phyloP scores from a whole-genome alignment of 345 rosid genomes.

The Arabis alpina region DNA sequence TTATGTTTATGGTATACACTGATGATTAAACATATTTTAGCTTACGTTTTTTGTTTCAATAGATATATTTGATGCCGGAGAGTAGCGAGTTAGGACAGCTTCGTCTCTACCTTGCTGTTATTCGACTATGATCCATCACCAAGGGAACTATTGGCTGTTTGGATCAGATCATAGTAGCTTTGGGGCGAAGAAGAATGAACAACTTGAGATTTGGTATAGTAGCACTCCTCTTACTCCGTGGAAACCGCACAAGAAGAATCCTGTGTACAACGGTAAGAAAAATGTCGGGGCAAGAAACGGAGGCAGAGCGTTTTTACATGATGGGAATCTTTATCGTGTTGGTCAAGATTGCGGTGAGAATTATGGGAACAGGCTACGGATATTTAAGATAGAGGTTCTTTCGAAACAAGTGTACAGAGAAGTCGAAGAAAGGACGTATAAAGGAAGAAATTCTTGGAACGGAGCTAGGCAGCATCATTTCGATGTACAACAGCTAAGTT shows the following conservation, averaged over 20 bases:
- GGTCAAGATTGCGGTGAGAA: constrained; percentile 96
- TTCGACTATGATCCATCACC: constrained; percentile 59
- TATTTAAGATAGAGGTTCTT: constrained; percentile 70
- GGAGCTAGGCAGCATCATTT: constrained; percentile 86
- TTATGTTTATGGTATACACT: too few species aligned
- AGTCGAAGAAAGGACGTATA: constrained; percentile 59
- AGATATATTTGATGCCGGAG: constrained; percentile 99
- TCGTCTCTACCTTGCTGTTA: constrained; percentile 75
- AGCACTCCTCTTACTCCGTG: constrained; percentile 90
- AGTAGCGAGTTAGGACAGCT: constrained; percentile 71
- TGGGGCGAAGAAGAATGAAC: constrained; percentile 71
- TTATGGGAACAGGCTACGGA: constrained; percentile 68
- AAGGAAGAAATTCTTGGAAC: constrained; percentile 86
- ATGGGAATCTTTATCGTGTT: constrained; percentile 80
- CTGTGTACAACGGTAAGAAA: constrained; percentile 63
- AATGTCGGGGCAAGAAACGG: constrained; percentile 89
- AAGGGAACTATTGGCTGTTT: constrained; percentile 75
- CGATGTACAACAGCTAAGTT: constrained; percentile 71
- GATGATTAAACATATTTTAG: too few species aligned
- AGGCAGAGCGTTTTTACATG: constrained; percentile 73
- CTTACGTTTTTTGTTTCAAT: constrained; percentile 15
- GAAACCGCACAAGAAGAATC: constrained; percentile 91
- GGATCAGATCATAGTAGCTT: constrained; percentile 87
- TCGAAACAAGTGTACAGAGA: constrained; percentile 71
- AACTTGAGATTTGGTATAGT: constrained; percentile 86